Evolutionary conservation across 2,329 filamentous ascomycete species (phyloP).

Genomic region (Microsporum canis): DNA sequence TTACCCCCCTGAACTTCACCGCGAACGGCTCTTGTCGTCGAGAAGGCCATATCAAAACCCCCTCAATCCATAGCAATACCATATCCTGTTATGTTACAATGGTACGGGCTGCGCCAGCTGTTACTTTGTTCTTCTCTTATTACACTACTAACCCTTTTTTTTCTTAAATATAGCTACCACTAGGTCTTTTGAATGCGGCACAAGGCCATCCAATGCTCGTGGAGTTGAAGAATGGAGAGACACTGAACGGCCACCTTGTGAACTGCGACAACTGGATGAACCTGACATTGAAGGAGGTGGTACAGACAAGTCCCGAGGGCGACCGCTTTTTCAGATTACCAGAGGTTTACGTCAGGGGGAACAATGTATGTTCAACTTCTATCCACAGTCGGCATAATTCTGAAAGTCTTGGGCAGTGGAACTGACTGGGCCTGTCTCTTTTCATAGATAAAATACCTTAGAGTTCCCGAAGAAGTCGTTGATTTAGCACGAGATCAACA

Average conservation of each 20-base stretch:
- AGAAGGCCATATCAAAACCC: background rate
- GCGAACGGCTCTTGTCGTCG: background rate
- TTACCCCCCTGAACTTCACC: background rate
- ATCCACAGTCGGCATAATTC: background rate
- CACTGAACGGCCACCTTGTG: slow-evolving; percentile 88
- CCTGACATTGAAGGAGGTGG: slow-evolving; percentile 88
- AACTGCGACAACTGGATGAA: slow-evolving; percentile 99
- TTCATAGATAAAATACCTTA: slow-evolving; percentile 86
- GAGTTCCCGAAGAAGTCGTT: slow-evolving; percentile 93
- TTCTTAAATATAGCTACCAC: slow-evolving; percentile 40
- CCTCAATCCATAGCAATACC: background rate
- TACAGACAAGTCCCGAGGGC: slow-evolving; percentile 89
- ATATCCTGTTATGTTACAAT: background rate
- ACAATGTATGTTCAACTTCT: slow-evolving; percentile 58
- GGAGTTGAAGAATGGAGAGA: slow-evolving; percentile 95
- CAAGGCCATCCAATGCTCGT: slow-evolving; percentile 98
- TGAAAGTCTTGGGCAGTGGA: background rate
- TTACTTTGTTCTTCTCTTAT: background rate
- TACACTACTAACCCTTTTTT: background rate
- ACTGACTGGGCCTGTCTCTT: background rate
- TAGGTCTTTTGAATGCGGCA: slow-evolving; percentile 82
- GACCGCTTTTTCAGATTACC: slow-evolving; percentile 86
- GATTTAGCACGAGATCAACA: slow-evolving; percentile 90
- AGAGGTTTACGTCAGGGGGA: slow-evolving; percentile 93
- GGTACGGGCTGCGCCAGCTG: background rate